A percentile compares a stretch with the other conserved stretches of the same genome.
Conservation (phyloP, 257 asterid genomes). For the Scutellaria galericulata region DNA sequence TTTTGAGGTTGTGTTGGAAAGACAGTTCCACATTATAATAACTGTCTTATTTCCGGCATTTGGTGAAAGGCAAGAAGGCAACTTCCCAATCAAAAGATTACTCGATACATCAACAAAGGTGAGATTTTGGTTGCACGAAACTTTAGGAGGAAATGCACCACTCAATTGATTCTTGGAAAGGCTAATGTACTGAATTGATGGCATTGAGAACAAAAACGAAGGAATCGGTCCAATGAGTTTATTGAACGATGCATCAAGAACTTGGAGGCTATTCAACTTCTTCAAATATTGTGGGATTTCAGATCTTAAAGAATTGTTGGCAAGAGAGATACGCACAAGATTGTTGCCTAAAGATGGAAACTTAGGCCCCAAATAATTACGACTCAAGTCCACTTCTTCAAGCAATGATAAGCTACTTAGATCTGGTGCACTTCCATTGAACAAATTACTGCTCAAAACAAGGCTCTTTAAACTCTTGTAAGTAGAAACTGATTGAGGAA, state of each 20-base stretch:
- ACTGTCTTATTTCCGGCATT: slow-evolving; percentile 58
- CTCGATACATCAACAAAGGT: slow-evolving; percentile 71
- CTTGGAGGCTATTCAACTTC: slow-evolving; percentile 50
- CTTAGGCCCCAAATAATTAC: slow-evolving; percentile 64
- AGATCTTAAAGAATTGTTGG: slow-evolving; percentile 72
- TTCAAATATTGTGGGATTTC: slow-evolving; percentile 60
- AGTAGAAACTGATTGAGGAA: slow-evolving; percentile 65
- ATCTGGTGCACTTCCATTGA: slow-evolving; percentile 81
- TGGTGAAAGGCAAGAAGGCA: slow-evolving; percentile 78
- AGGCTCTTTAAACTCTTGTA: slow-evolving; percentile 60
- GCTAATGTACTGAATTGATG: slow-evolving; percentile 55
- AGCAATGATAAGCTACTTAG: slow-evolving; percentile 53
- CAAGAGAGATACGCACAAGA: slow-evolving; percentile 50
- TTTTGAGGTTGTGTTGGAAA: slow-evolving; percentile 65
- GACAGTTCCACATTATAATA: slow-evolving; percentile 65
- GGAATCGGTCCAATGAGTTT: slow-evolving; percentile 82
- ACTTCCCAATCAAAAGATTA: slow-evolving; percentile 74
- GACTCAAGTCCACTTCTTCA: slow-evolving; percentile 76
- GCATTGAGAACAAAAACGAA: slow-evolving; percentile 69
- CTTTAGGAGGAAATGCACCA: slow-evolving; percentile 62
- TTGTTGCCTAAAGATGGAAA: slow-evolving; percentile 64
- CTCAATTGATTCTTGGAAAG: slow-evolving; percentile 69
- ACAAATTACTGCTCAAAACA: slow-evolving; percentile 62
- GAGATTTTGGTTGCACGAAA: slow-evolving; percentile 60
- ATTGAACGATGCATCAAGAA: slow-evolving; percentile 72